Percentiles rank a stretch among this genome's conserved stretches.
These are phyloP conservation scores for Eucalyptus cloeziana DNA, from an alignment of 345 rosid species.

Conservation along the genomic window DNA sequence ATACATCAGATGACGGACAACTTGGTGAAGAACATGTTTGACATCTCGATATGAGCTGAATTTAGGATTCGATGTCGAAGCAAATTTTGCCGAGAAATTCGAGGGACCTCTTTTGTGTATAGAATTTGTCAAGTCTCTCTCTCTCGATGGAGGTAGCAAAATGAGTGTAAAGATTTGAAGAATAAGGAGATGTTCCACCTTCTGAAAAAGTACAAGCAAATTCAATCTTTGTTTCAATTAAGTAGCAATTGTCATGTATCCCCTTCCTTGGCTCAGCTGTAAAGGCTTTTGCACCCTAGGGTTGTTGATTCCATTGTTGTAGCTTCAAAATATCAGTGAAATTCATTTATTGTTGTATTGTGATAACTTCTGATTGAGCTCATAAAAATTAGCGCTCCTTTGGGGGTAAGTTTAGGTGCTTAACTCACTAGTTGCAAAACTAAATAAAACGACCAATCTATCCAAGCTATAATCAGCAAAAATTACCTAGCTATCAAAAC, in stretches of 20 bases:
- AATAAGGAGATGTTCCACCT: neutral
- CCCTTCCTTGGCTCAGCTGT: neutral
- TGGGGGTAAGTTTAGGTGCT: neutral
- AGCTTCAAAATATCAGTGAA: neutral
- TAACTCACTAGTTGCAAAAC: neutral
- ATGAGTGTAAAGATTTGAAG: neutral
- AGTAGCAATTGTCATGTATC: neutral
- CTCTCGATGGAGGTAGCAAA: neutral
- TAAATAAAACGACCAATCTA: no score
- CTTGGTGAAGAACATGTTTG: slow-evolving; percentile 23
- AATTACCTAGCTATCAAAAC: no score
- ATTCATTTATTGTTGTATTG: neutral
- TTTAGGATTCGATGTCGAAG: neutral
- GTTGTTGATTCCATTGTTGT: neutral
- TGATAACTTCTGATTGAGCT: neutral
- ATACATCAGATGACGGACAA: slow-evolving; percentile 41
- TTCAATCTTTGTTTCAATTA: neutral
- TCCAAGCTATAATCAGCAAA: no score
- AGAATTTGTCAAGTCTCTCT: neutral
- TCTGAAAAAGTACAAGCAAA: neutral
- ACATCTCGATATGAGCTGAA: slow-evolving; percentile 17
- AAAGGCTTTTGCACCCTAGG: neutral
- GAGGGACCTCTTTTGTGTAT: neutral
- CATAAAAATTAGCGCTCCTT: neutral
- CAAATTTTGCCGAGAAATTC: neutral